Conservation (phyloP, 805 yeast species). For the Yarrowia alimentaria region DNA sequence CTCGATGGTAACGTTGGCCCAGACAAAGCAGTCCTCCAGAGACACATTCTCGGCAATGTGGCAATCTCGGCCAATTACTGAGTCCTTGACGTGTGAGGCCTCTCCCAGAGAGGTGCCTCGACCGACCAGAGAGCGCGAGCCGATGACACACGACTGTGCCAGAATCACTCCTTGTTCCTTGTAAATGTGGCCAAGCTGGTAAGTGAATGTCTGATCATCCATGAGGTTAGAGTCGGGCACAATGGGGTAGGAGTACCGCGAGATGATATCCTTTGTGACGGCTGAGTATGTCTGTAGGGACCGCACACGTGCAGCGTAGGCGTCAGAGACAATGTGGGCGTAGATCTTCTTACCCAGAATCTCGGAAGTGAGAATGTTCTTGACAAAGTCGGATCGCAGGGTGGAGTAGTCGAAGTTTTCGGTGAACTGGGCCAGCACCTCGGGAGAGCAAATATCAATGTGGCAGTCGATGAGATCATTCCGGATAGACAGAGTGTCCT, state of each 20-base stretch:
- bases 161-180: slow-evolving; percentile 84
- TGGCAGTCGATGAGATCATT: slow-evolving; percentile 96
- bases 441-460: slow-evolving; percentile 91
- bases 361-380: slow-evolving; percentile 87
- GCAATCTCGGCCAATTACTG: slow-evolving; percentile 85
- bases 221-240: slow-evolving; percentile 81
- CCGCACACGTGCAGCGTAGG: slow-evolving; percentile 93
- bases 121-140: slow-evolving; percentile 80
- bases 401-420: slow-evolving; percentile 94
- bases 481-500: slow-evolving; percentile 61
- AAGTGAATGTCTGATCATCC: slow-evolving; percentile 68
- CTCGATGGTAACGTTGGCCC: slow-evolving; percentile 77
- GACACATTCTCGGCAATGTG: slow-evolving; percentile 73
- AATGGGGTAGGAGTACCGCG: slow-evolving; percentile 90
- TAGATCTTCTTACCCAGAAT: slow-evolving; percentile 86
- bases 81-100: slow-evolving; percentile 59
- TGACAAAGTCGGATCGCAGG: slow-evolving; percentile 81
- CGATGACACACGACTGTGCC: slow-evolving; percentile 89
- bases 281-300: slow-evolving; percentile 93
- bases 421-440: slow-evolving; percentile 91
- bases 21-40: slow-evolving; percentile 74
- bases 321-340: slow-evolving; percentile 74
- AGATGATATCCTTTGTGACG: slow-evolving; percentile 81
- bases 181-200: slow-evolving; percentile 82
- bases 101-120: slow-evolving; percentile 73